Conservation (phyloP, 768 basidiomycete genomes). For the Tylopilus plumbeoviolaceoides region DNA sequence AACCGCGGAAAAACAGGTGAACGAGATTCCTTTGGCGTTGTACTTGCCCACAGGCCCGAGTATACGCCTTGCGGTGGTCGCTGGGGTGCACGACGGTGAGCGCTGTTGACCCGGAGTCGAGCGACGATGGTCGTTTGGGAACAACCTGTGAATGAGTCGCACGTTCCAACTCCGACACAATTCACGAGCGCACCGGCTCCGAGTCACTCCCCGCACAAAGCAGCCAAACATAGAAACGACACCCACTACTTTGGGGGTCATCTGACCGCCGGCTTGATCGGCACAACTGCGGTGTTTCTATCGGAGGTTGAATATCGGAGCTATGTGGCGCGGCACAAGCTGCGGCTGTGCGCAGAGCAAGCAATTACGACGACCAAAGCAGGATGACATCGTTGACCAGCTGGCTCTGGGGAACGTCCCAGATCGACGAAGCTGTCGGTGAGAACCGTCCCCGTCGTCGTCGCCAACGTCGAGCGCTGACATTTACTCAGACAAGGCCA, state of each 20-base stretch:
- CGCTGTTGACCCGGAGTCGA: slow-evolving; percentile 16
- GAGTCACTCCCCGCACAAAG: slow-evolving; percentile 17
- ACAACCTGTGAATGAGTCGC: slow-evolving; percentile 33
- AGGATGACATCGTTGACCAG: slow-evolving; percentile 58
- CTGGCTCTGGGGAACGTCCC: slow-evolving; percentile 79
- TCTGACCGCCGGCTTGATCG: slow-evolving; percentile 5
- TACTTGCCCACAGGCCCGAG: background rate
- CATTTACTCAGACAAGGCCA: slow-evolving; percentile 74
- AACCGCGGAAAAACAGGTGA: slow-evolving; percentile 9
- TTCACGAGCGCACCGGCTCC: slow-evolving; percentile 18
- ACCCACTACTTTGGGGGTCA: background rate
- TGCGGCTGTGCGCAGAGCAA: slow-evolving; percentile 12
- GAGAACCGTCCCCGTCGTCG: slow-evolving; percentile 24
- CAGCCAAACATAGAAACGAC: background rate
- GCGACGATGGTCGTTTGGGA: slow-evolving; percentile 32
- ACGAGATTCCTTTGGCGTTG: slow-evolving; percentile 1
- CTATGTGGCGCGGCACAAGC: slow-evolving; percentile 13
- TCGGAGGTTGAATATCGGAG: slow-evolving; percentile 24
- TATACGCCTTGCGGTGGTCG: slow-evolving; percentile 1
- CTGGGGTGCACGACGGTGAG: slow-evolving; percentile 10
- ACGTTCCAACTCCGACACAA: slow-evolving; percentile 33
- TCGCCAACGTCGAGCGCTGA: slow-evolving; percentile 25
- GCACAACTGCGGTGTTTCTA: background rate
- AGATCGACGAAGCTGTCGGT: slow-evolving; percentile 83
- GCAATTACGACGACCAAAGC: slow-evolving; percentile 12